phyloP scores from a whole-genome alignment of 495 filamentous ascomycete genomes.

The Hypomontagnella monticulosa region DNA sequence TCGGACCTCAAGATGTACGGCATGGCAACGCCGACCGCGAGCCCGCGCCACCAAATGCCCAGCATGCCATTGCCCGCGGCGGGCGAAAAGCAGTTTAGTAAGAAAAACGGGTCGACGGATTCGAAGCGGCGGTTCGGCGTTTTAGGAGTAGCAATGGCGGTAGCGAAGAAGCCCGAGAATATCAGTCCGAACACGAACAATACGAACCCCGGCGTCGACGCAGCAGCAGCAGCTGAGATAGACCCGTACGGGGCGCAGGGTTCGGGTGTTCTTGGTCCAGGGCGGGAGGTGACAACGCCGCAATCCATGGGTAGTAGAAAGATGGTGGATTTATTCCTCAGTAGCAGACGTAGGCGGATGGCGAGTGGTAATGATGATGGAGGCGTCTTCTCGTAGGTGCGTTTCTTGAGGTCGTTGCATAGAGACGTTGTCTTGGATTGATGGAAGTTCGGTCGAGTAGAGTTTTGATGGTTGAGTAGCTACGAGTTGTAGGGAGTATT shows the following conservation, averaged over 20 bases:
- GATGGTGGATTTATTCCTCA: constrained; percentile 70
- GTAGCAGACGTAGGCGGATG: constrained; percentile 60
- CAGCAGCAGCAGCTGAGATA: constrained; percentile 14
- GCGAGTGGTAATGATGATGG: constrained; percentile 42
- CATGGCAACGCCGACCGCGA: constrained; percentile 43
- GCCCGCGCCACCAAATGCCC: constrained; percentile 51
- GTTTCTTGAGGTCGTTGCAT: not conserved
- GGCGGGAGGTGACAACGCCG: constrained; percentile 44
- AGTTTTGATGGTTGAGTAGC: not conserved
- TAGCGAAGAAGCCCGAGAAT: constrained; percentile 43
- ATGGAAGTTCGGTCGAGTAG: not conserved
- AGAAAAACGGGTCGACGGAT: constrained; percentile 14
- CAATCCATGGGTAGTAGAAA: constrained; percentile 60
- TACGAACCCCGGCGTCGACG: no score
- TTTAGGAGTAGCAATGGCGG: constrained; percentile 37
- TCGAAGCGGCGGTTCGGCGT: constrained; percentile 41
- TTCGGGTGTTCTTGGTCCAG: constrained; percentile 36
- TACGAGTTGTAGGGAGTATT: not conserved
- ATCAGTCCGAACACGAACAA: constrained; percentile 36
- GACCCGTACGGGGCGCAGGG: constrained; percentile 44
- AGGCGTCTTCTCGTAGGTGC: constrained; percentile 33
- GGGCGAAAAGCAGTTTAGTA: constrained; percentile 50
- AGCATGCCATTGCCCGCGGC: no score
- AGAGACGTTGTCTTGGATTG: not conserved
- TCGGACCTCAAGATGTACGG: constrained; percentile 17